Conservation (phyloP, 2,329 filamentous ascomycete genomes). For the Cercospora sp. region DNA sequence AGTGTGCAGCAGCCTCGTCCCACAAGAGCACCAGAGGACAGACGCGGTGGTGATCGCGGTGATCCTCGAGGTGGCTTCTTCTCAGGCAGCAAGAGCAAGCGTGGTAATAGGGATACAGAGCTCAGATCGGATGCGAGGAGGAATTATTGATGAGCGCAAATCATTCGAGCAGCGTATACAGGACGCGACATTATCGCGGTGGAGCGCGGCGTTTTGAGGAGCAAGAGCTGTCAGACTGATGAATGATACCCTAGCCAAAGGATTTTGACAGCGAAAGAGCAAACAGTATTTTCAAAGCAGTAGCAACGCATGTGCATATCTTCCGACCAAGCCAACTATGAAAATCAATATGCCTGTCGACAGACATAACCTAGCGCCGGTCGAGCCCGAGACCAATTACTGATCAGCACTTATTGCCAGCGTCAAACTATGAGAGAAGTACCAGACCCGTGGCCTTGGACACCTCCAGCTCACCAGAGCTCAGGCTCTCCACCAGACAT, state of each 20-base stretch:
- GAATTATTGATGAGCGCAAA: slow-evolving; percentile 1
- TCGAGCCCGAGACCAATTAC: too few species aligned
- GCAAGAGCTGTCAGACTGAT: background rate
- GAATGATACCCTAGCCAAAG: slow-evolving; percentile 3
- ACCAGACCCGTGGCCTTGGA: too few species aligned
- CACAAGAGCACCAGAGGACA: slow-evolving; percentile 21
- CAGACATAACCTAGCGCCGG: too few species aligned
- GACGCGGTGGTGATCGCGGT: slow-evolving; percentile 17
- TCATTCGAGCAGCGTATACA: background rate
- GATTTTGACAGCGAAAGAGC: background rate
- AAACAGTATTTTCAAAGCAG: background rate
- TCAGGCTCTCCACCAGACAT: background rate
- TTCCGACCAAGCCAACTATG: background rate
- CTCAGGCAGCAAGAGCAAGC: slow-evolving; percentile 19
- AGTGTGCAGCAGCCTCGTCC: slow-evolving; percentile 22
- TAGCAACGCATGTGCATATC: background rate
- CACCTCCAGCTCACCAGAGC: too few species aligned
- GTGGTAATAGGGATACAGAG: slow-evolving; percentile 12
- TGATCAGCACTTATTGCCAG: too few species aligned
- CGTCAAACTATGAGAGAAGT: too few species aligned
- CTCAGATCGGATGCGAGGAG: slow-evolving; percentile 19
- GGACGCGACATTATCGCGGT: background rate
- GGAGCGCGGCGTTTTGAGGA: background rate
- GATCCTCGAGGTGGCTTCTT: slow-evolving; percentile 20
- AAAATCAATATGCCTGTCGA: too few species aligned